phyloP scores from a whole-genome alignment of 1,284 basidiomycete genomes.

The Taiwanofungus camphoratus region DNA sequence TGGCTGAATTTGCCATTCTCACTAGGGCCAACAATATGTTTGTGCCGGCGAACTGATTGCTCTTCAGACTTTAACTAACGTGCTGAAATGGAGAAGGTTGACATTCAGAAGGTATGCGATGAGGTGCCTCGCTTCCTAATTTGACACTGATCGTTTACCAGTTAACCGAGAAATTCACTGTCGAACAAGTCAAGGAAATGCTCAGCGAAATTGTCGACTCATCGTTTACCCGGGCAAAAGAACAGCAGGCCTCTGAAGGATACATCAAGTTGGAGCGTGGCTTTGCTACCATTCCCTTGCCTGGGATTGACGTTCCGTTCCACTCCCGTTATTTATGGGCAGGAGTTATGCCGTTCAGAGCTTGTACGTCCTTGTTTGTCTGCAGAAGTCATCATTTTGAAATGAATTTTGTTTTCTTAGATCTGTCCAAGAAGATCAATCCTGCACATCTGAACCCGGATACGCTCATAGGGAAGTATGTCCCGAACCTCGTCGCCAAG shows the following conservation, averaged over 20 bases:
- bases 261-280: slow-evolving; percentile 94
- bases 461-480: slow-evolving; percentile 90
- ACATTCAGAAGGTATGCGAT: slow-evolving; percentile 89
- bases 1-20: slow-evolving; percentile 7
- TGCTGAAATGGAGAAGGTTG: slow-evolving; percentile 96
- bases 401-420: slow-evolving; percentile 35
- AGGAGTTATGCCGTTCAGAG: slow-evolving; percentile 95
- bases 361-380: slow-evolving; percentile 44
- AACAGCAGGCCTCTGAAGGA: slow-evolving; percentile 79
- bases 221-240: slow-evolving; percentile 74
- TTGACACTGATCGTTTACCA: slow-evolving; percentile 35
- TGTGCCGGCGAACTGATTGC: slow-evolving; percentile 95
- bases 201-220: slow-evolving; percentile 85
- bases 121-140: too few species aligned
- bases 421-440: slow-evolving; percentile 98
- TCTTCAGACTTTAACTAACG: slow-evolving; percentile 91
- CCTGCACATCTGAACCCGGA: slow-evolving; percentile 87
- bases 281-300: slow-evolving; percentile 92
- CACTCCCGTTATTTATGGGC: slow-evolving; percentile 98
- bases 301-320: slow-evolving; percentile 99
- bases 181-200: slow-evolving; percentile 92
- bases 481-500: slow-evolving; percentile 94
- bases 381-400: background rate
- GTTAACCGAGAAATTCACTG: slow-evolving; percentile 79
- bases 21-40: slow-evolving; percentile 92